These are phyloP conservation scores for Eucalyptus grandis DNA, from an alignment of 345 rosid species.

Conservation along the genomic window DNA sequence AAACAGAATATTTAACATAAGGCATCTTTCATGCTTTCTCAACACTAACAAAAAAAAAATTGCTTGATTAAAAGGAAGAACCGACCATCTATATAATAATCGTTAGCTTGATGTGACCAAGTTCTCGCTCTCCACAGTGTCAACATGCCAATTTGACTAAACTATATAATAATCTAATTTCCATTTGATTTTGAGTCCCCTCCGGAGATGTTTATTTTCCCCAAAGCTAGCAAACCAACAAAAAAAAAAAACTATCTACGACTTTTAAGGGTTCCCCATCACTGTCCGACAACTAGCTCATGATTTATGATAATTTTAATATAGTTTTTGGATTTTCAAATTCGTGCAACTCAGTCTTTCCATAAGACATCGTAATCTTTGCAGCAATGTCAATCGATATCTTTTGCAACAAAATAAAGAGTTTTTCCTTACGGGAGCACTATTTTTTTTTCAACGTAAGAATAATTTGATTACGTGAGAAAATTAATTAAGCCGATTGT, in stretches of 20 bases:
- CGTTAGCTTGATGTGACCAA: background rate
- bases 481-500: background rate
- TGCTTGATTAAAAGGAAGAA: background rate
- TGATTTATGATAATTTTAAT: background rate
- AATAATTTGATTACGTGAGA: background rate
- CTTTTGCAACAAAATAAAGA: background rate
- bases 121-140: background rate
- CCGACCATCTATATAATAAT: background rate
- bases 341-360: background rate
- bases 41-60: background rate
- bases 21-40: background rate
- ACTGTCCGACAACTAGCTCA: background rate
- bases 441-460: background rate
- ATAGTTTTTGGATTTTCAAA: background rate
- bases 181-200: background rate
- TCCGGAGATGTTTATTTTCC: background rate
- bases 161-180: background rate
- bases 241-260: background rate
- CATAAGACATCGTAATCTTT: background rate
- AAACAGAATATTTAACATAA: background rate
- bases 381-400: background rate
- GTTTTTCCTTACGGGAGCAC: background rate
- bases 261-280: background rate
- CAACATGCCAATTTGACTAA: background rate
- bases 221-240: background rate